Percentiles rank a stretch among this genome's conserved stretches.
Conservation (phyloP, 1,139 yeast species). For the Geotrichum reessii region DNA sequence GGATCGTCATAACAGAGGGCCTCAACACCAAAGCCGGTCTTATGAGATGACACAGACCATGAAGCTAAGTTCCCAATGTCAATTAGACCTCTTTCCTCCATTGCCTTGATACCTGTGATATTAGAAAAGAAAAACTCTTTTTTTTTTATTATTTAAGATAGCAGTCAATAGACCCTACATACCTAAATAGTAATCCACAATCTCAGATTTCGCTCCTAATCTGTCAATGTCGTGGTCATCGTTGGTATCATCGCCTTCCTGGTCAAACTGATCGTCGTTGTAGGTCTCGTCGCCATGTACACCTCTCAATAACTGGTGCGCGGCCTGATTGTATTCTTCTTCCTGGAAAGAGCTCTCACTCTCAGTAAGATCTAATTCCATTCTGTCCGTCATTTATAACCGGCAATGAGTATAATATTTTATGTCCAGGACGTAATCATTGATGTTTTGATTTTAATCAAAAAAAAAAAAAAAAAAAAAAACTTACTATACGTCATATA, state of each 20-base stretch:
- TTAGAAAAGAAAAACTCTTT: not conserved
- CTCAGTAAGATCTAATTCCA: not conserved
- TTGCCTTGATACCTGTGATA: slow-evolving; percentile 39
- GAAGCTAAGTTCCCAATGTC: slow-evolving; percentile 79
- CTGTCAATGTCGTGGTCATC: not conserved
- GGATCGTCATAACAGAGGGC: slow-evolving; percentile 74
- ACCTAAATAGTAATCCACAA: slow-evolving; percentile 3
- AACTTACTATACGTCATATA: too few species aligned
- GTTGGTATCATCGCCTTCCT: not conserved
- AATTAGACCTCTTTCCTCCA: slow-evolving; percentile 53
- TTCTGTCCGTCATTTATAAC: not conserved
- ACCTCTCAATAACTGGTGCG: not conserved
- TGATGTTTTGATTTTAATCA: not conserved
- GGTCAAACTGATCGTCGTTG: not conserved
- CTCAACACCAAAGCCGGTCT: slow-evolving; percentile 64
- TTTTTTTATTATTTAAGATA: too few species aligned
- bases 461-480: too few species aligned
- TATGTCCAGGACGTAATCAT: not conserved
- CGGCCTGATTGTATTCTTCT: not conserved
- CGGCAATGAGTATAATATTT: not conserved
- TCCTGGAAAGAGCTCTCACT: not conserved
- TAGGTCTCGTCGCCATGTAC: not conserved
- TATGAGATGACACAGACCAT: slow-evolving; percentile 78
- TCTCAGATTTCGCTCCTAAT: not conserved
- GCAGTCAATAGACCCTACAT: not conserved